Conservation (phyloP, 1,284 basidiomycete genomes). For the Pseudozyma sp. region DNA sequence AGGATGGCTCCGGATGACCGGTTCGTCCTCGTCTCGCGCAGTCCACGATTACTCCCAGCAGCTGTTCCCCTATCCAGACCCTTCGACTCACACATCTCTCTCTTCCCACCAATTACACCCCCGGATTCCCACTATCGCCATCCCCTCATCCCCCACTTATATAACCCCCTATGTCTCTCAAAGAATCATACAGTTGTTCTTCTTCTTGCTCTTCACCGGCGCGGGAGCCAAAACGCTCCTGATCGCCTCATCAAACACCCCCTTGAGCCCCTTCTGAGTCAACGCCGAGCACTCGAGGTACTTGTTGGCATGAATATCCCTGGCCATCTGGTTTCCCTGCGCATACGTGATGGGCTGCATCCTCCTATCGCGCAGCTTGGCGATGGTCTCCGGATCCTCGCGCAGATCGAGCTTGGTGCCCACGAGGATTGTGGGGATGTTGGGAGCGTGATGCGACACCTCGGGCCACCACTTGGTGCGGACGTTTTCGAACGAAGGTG, state of each 20-base stretch:
- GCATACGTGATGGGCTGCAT: constrained; percentile 93
- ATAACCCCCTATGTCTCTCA: constrained; percentile 17
- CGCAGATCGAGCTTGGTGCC: constrained; percentile 98
- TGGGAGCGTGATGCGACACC: constrained; percentile 85
- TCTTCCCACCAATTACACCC: neutral
- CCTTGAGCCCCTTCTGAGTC: constrained; percentile 83
- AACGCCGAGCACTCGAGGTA: constrained; percentile 97
- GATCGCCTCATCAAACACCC: constrained; percentile 68
- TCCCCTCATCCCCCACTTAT: neutral
- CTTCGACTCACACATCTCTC: neutral
- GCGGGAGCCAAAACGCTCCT: constrained; percentile 63
- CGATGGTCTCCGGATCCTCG: constrained; percentile 89
- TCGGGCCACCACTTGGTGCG: constrained; percentile 80
- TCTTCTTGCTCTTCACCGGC: constrained; percentile 64
- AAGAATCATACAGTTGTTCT: constrained; percentile 66
- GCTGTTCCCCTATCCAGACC: too few species aligned
- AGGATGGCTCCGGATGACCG: too few species aligned
- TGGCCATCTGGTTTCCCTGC: constrained; percentile 89
- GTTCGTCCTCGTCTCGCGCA: too few species aligned
- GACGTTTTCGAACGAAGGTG: constrained; percentile 98
- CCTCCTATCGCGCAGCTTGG: constrained; percentile 91
- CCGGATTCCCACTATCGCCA: neutral
- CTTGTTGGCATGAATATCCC: constrained; percentile 88
- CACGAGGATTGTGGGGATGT: constrained; percentile 91
- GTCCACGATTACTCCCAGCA: too few species aligned